Percentiles rank a stretch among this genome's conserved stretches.
Evolutionary conservation across 495 filamentous ascomycete species (phyloP).

Genomic region (Trichoderma virens): DNA sequence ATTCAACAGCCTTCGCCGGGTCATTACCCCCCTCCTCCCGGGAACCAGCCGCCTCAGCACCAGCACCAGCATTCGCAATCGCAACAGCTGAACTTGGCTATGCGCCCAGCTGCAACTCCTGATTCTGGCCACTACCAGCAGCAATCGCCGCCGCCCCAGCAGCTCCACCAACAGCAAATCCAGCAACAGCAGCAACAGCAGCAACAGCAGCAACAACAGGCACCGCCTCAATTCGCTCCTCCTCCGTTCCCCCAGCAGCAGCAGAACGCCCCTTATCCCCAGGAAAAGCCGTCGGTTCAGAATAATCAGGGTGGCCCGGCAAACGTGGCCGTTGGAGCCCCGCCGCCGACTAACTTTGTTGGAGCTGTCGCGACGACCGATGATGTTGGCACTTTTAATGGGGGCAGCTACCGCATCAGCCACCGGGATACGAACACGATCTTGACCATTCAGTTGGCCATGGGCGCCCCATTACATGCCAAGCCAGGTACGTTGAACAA

Average conservation of each 20-base stretch:
- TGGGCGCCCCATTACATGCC: constrained; percentile 74
- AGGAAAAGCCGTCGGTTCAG: constrained; percentile 18
- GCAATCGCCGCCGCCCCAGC: constrained; percentile 21
- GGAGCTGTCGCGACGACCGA: constrained; percentile 59
- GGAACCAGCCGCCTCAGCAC: constrained; percentile 5
- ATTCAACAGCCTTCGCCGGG: constrained; percentile 25
- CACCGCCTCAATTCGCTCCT: constrained; percentile 21
- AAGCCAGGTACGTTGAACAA: constrained; percentile 59
- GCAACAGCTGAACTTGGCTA: background rate
- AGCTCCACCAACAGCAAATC: constrained; percentile 19
- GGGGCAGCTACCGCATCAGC: constrained; percentile 86
- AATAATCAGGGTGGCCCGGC: constrained; percentile 19
- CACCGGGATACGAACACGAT: constrained; percentile 88
- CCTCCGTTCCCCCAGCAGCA: constrained; percentile 29
- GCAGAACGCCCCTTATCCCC: constrained; percentile 22
- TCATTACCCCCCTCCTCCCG: constrained; percentile 1
- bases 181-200: constrained; percentile 19
- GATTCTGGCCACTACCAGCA: background rate
- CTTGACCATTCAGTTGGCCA: constrained; percentile 79
- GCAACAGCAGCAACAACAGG: constrained; percentile 20
- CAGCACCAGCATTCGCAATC: constrained; percentile 13
- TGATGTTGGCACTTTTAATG: constrained; percentile 90
- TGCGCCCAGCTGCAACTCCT: background rate
- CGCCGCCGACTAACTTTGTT: constrained; percentile 41
- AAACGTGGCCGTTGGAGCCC: constrained; percentile 26